Evolutionary conservation across 2,329 filamentous ascomycete species (phyloP), one percentile per base, ranked within the genome.

Genomic region (Rachicladosporium sp.): DNA sequence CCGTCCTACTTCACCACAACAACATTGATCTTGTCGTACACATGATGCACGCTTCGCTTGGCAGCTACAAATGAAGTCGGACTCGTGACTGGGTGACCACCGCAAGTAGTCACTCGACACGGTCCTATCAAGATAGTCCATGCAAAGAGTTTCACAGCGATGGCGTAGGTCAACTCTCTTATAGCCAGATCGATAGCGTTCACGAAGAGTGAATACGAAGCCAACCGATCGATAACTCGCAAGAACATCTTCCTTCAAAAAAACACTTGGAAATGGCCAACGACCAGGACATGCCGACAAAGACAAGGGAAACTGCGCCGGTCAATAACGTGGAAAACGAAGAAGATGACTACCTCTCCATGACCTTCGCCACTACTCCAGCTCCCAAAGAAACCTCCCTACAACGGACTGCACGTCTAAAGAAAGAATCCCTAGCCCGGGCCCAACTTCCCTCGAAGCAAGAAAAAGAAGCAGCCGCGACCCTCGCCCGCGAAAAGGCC

Each of bases 291-390:
- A 19, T 19, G 15, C 15, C 15, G 15, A 19, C 15, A 19, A 19
- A 19, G 15, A 19, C 15, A 19, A 19, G 15, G 15, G 15, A 19
- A 19, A 19, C 5, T 19, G 15, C 15, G 15, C 15, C 15, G 15
- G 15, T 19, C 15, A 19, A 19, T 5, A 19, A 19, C 15, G 15
- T 19, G 15, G 43, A 45, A 12, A 82, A 85, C 5, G 84, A 87
- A 12, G 84, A 87, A 46, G 87, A 95, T 47, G 91, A 98, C 62
- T 96, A 98, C 69, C 93, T 98, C 82, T 86, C 80, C 52, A 96
- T 98, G 89, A 71, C 79, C 10, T 88, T 98, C 57, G 61, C 61
- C 11, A 57, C 58, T 21, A 55, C 62, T 6, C 15, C 15, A 19
- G 15, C 15, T 19, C 54, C 55, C 41, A 19, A 19, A 19, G 78